These are phyloP conservation scores for Hemisphaericaspora subhashii DNA, from an alignment of 1,139 yeast species.

Conservation along the genomic window DNA sequence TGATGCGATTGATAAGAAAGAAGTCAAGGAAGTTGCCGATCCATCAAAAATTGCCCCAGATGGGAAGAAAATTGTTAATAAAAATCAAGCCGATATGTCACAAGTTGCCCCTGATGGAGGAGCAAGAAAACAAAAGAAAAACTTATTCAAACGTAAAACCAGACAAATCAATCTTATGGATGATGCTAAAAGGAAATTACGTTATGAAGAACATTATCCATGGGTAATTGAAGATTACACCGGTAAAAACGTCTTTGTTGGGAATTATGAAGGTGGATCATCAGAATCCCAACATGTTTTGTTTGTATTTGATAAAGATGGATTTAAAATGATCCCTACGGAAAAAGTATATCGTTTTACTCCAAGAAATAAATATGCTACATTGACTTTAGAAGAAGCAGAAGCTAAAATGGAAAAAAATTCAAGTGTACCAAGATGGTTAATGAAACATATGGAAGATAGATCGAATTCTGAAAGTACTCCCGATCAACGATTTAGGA, in stretches of 20 bases:
- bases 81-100: slow-evolving; percentile 51
- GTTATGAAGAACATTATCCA: slow-evolving; percentile 95
- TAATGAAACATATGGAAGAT: slow-evolving; percentile 86
- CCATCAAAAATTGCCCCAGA: slow-evolving; percentile 2
- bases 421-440: slow-evolving; percentile 86
- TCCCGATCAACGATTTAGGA: slow-evolving; percentile 49
- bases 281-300: slow-evolving; percentile 79
- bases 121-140: slow-evolving; percentile 67
- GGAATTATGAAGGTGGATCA: slow-evolving; percentile 92
- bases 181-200: slow-evolving; percentile 74
- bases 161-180: slow-evolving; percentile 79
- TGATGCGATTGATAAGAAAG: slow-evolving; percentile 17
- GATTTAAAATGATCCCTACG: slow-evolving; percentile 92
- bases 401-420: slow-evolving; percentile 90
- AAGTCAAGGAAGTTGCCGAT: slow-evolving; percentile 19
- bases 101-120: slow-evolving; percentile 95
- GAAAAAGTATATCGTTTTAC: slow-evolving; percentile 93
- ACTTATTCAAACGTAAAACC: slow-evolving; percentile 74
- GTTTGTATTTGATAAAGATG: slow-evolving; percentile 81
- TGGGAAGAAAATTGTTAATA: slow-evolving; percentile 18
- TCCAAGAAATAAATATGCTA: slow-evolving; percentile 89
- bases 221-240: slow-evolving; percentile 98
- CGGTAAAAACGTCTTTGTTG: slow-evolving; percentile 92
- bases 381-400: slow-evolving; percentile 93
- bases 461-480: slow-evolving; percentile 48